Percentiles rank a stretch among this genome's conserved stretches.
Evolutionary conservation across 176 grass and related monocot genomes (phyloP).

Genomic region (Eragrostis nindensis): DNA sequence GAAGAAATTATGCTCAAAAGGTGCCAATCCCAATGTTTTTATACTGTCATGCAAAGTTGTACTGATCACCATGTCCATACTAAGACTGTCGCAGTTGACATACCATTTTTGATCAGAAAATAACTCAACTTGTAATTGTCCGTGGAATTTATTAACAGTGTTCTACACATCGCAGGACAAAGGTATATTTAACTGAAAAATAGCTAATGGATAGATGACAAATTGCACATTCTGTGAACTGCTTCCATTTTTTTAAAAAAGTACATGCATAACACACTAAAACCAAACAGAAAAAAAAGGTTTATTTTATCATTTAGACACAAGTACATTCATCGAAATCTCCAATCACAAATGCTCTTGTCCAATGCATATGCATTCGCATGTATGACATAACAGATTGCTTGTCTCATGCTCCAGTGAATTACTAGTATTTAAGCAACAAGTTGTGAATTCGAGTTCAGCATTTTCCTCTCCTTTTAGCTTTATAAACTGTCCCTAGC

Average conservation of each 20-base stretch:
- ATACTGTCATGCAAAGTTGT: not conserved
- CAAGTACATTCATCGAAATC: not conserved
- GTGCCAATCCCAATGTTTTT: not conserved
- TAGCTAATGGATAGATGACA: not conserved
- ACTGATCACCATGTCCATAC: not conserved
- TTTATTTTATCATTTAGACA: too few relatives aligned
- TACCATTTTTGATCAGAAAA: slow-evolving; percentile 1
- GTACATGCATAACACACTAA: not conserved
- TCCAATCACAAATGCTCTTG: too few relatives aligned
- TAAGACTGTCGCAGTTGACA: not conserved
- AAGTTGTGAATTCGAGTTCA: not conserved
- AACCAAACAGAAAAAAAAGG: too few relatives aligned
- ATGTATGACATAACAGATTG: not conserved
- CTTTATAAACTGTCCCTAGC: not conserved
- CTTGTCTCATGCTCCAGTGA: not conserved
- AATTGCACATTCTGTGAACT: not conserved
- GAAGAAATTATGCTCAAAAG: not conserved
- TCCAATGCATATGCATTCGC: not conserved
- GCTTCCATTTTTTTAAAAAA: not conserved
- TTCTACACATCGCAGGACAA: not conserved
- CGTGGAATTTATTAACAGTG: not conserved
- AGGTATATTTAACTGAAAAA: not conserved
- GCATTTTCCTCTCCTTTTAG: not conserved
- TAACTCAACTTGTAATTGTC: not conserved
- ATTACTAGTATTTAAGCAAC: not conserved